These are phyloP conservation scores for Ambrosia hybrid DNA, from an alignment of 140 eudicot genomes.

Conservation along the genomic window DNA sequence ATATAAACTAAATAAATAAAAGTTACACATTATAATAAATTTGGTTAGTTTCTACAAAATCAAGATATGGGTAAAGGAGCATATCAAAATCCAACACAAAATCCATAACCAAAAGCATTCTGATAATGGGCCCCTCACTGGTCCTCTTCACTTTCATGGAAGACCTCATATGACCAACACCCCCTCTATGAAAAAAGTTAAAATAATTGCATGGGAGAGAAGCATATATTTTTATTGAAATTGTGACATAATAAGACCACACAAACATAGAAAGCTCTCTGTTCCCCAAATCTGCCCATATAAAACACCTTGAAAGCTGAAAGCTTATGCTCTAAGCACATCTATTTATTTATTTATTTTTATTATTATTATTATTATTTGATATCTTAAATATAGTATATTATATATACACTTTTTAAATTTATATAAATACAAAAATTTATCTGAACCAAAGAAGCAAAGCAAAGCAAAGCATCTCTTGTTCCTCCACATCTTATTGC, in stretches of 20 bases:
- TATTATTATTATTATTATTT: no score
- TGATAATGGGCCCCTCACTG: constrained; percentile 33
- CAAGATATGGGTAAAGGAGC: constrained; percentile 24
- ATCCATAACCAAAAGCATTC: constrained; percentile 30
- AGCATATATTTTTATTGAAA: constrained; percentile 33
- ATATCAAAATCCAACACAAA: constrained; percentile 39
- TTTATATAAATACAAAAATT: constrained; percentile 16
- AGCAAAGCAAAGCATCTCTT: constrained; percentile 21
- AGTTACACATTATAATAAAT: no score
- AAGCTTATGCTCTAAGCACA: constrained; percentile 61
- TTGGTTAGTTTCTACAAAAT: constrained; percentile 10
- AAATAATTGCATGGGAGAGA: constrained; percentile 66
- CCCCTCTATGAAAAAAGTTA: constrained; percentile 29
- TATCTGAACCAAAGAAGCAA: constrained; percentile 50
- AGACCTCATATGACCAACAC: constrained; percentile 43
- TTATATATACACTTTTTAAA: constrained; percentile 23
- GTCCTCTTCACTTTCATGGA: constrained; percentile 11
- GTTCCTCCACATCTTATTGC: background rate
- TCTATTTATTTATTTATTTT: constrained; percentile 5
- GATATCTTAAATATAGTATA: constrained; percentile 15
- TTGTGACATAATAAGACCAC: constrained; percentile 42
- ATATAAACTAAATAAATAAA: no score
- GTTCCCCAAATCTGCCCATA: constrained; percentile 32
- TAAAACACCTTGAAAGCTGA: constrained; percentile 42
- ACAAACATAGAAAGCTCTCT: constrained; percentile 21